Percentiles rank a stretch among this genome's conserved stretches.
phyloP scores from a whole-genome alignment of 352 stramenopile genomes.

The Globisporangium megalacanthum region DNA sequence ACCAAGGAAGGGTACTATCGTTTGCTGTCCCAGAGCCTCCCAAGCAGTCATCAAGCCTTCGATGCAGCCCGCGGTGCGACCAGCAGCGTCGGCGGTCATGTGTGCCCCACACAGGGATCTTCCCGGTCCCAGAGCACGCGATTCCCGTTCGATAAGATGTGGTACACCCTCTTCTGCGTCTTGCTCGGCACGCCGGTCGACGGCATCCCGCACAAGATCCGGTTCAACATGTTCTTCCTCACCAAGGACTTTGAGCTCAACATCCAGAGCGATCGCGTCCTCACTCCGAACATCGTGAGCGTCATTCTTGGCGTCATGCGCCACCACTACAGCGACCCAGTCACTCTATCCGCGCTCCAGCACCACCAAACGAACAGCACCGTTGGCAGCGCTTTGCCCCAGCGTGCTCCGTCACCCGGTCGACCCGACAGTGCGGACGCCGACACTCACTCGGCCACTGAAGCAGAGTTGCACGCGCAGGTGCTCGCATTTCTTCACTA shows the following conservation, averaged over 20 bases:
- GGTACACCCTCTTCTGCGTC: slow-evolving; percentile 62
- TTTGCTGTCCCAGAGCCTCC: slow-evolving; percentile 53
- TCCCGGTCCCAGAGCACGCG: not conserved
- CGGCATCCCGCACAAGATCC: slow-evolving; percentile 50
- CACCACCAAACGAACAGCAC: not conserved
- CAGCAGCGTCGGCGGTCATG: not conserved
- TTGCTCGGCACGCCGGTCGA: slow-evolving; percentile 56
- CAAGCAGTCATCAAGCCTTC: slow-evolving; percentile 26
- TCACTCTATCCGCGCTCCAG: slow-evolving; percentile 21
- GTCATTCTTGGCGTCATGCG: slow-evolving; percentile 54
- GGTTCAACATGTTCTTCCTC: slow-evolving; percentile 60
- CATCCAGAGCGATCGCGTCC: slow-evolving; percentile 41
- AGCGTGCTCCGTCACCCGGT: not conserved
- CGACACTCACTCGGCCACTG: not conserved
- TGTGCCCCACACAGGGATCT: not conserved
- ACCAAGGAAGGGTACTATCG: slow-evolving; percentile 69
- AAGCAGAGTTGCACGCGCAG: slow-evolving; percentile 27
- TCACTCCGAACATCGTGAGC: slow-evolving; percentile 42
- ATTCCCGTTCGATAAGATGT: slow-evolving; percentile 69
- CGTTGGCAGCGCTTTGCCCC: not conserved
- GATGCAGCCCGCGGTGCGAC: not conserved
- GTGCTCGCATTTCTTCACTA: slow-evolving; percentile 59
- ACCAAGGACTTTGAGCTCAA: slow-evolving; percentile 70
- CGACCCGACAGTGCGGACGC: slow-evolving; percentile 6
- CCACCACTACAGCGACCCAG: slow-evolving; percentile 47